These are phyloP conservation scores for Magnusiomyces fungicola DNA, from an alignment of 1,139 yeast species.

Conservation along the genomic window DNA sequence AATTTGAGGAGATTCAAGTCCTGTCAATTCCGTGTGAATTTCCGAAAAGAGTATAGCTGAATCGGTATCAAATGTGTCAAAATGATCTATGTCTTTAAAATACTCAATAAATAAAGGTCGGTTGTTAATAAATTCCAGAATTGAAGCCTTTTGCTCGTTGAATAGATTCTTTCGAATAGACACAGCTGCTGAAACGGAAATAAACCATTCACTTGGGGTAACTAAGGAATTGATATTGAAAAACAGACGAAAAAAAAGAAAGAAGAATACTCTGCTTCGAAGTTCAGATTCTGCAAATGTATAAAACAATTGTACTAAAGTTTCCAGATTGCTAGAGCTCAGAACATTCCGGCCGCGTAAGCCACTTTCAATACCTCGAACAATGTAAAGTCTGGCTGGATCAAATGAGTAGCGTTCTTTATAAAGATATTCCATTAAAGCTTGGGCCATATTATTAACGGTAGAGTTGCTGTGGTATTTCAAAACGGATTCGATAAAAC, in stretches of 20 bases:
- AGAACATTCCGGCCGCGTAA: slow-evolving; percentile 35
- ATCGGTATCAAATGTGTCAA: background rate
- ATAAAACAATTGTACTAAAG: slow-evolving; percentile 44
- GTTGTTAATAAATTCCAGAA: slow-evolving; percentile 6
- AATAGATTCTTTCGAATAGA: slow-evolving; percentile 6
- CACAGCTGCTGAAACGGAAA: slow-evolving; percentile 3
- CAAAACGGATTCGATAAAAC: slow-evolving; percentile 44
- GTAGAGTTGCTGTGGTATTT: slow-evolving; percentile 32
- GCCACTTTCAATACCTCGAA: slow-evolving; percentile 52
- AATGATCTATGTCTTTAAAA: background rate
- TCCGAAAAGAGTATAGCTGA: background rate
- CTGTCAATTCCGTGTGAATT: background rate
- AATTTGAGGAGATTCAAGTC: background rate
- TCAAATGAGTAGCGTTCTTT: slow-evolving; percentile 52
- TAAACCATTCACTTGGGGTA: slow-evolving; percentile 12
- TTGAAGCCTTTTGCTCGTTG: slow-evolving; percentile 4
- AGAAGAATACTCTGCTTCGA: slow-evolving; percentile 36
- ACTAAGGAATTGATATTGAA: slow-evolving; percentile 2
- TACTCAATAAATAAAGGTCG: slow-evolving; percentile 4
- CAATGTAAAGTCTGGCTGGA: slow-evolving; percentile 59
- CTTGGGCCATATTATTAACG: slow-evolving; percentile 29
- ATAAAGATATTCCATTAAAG: slow-evolving; percentile 38
- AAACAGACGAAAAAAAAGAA: slow-evolving; percentile 10
- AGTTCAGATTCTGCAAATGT: slow-evolving; percentile 54
- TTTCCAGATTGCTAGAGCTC: slow-evolving; percentile 25